These are phyloP conservation scores for Earliella scabrosa DNA, from an alignment of 1,284 basidiomycete genomes.

Conservation along the genomic window DNA sequence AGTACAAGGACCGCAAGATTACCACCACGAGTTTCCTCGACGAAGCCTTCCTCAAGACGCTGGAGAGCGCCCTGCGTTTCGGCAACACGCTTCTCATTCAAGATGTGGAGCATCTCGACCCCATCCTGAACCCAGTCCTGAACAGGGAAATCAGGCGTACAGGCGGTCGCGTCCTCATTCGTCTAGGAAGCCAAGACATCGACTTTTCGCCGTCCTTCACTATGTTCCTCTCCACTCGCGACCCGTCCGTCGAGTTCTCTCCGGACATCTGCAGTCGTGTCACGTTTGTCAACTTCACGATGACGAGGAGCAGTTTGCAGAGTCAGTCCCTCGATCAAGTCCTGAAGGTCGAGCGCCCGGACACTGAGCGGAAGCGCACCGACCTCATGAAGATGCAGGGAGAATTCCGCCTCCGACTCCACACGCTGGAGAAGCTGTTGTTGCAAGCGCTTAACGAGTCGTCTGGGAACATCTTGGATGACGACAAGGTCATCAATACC, in stretches of 20 bases:
- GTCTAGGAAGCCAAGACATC: slow-evolving; percentile 98
- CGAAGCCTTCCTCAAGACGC: slow-evolving; percentile 97
- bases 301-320: slow-evolving; percentile 98
- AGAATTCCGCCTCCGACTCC: slow-evolving; percentile 92
- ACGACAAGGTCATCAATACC: slow-evolving; percentile 98
- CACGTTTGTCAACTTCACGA: slow-evolving; percentile 99
- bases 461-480: slow-evolving; percentile 95
- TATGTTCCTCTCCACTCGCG: slow-evolving; percentile 98
- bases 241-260: slow-evolving; percentile 97
- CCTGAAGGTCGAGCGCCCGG: slow-evolving; percentile 95
- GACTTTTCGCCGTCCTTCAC: slow-evolving; percentile 99
- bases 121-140: slow-evolving; percentile 96
- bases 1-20: slow-evolving; percentile 96
- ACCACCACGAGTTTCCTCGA: slow-evolving; percentile 99
- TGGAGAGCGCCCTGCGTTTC: slow-evolving; percentile 98
- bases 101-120: slow-evolving; percentile 97
- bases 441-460: slow-evolving; percentile 98
- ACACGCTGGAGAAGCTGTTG: slow-evolving; percentile 92
- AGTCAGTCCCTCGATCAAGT: slow-evolving; percentile 98
- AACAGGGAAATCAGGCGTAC: slow-evolving; percentile 96
- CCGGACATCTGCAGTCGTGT: slow-evolving; percentile 99
- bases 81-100: slow-evolving; percentile 97
- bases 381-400: slow-evolving; percentile 99
- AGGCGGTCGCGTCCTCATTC: slow-evolving; percentile 96
- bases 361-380: slow-evolving; percentile 96